Evolutionary conservation across 2,329 filamentous ascomycete species (phyloP).

Genomic region (Epichloe coenophiala): DNA sequence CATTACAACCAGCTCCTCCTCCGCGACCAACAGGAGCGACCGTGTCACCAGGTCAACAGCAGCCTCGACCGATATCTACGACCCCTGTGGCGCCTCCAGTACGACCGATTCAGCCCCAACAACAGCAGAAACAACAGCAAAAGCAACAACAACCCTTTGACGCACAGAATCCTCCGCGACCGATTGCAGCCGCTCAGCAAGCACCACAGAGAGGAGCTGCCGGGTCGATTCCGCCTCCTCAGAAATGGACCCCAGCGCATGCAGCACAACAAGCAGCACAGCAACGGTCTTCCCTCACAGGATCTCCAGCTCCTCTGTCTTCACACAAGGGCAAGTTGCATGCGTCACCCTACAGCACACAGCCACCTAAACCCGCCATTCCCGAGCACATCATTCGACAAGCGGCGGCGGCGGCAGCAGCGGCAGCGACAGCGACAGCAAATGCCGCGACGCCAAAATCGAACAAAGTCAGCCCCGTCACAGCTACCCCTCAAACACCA

Average conservation of each 20-base stretch:
- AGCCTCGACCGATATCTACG: constrained; percentile 16
- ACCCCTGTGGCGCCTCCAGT: constrained; percentile 22
- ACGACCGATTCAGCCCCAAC: constrained; percentile 19
- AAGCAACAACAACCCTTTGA: constrained; percentile 10
- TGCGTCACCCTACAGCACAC: constrained; percentile 16
- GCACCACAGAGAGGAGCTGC: constrained; percentile 11
- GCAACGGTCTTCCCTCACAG: constrained; percentile 11
- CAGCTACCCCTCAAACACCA: constrained; percentile 22
- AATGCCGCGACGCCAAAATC: constrained; percentile 12
- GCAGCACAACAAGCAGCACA: constrained; percentile 11
- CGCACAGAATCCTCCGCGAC: constrained; percentile 12
- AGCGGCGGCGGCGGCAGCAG: constrained; percentile 12
- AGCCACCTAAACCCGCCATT: constrained; percentile 23
- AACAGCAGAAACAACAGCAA: constrained; percentile 10
- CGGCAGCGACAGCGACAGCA: constrained; percentile 14
- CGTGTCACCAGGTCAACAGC: constrained; percentile 16
- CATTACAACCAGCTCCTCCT: constrained; percentile 22
- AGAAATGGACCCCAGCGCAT: constrained; percentile 20
- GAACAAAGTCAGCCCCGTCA: constrained; percentile 18
- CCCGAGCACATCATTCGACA: constrained; percentile 30
- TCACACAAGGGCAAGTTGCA: constrained; percentile 17
- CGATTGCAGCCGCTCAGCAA: constrained; percentile 20
- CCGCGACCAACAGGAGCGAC: constrained; percentile 15
- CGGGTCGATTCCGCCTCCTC: constrained; percentile 14
- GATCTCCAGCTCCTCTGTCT: constrained; percentile 12